Conservation (phyloP, 306 rosid species). For the Albizia julibrissin region DNA sequence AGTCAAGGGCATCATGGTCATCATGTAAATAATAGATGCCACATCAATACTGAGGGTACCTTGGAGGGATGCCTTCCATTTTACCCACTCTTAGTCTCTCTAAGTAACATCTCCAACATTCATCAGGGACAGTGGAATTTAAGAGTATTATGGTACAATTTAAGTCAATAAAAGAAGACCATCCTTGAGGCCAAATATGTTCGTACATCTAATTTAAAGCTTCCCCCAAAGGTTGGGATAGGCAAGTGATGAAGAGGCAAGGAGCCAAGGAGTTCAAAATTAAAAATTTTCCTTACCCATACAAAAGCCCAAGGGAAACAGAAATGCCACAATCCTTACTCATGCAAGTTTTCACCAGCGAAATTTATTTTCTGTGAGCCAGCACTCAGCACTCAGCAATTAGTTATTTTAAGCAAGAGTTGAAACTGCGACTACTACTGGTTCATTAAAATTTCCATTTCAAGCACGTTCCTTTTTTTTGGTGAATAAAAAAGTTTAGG, state of each 20-base stretch:
- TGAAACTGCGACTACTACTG: background rate
- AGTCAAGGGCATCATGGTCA: background rate
- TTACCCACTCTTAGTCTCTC: conserved; percentile 3
- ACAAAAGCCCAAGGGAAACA: conserved; percentile 8
- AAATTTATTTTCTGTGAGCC: background rate
- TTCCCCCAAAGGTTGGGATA: background rate
- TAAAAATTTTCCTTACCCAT: conserved; percentile 4
- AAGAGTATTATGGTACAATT: background rate
- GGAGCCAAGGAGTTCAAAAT: background rate
- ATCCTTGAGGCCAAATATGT: background rate
- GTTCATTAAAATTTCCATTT: conserved; percentile 18
- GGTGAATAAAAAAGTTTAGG: conserved; percentile 18
- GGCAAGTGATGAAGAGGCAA: background rate
- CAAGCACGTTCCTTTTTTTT: background rate
- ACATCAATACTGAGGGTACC: background rate
- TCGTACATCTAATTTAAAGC: conserved; percentile 1
- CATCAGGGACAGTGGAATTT: background rate
- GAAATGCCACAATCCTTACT: background rate
- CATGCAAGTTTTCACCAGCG: conserved; percentile 2
- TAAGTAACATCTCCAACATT: background rate
- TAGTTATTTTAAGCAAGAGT: background rate
- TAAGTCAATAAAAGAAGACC: background rate
- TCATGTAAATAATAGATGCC: background rate
- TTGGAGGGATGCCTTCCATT: background rate
- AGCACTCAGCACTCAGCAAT: background rate